A percentile compares a stretch with the other conserved stretches of the same genome.
Evolutionary conservation across 2,329 filamentous ascomycete species (phyloP).

Genomic region (Penicillium sp.): DNA sequence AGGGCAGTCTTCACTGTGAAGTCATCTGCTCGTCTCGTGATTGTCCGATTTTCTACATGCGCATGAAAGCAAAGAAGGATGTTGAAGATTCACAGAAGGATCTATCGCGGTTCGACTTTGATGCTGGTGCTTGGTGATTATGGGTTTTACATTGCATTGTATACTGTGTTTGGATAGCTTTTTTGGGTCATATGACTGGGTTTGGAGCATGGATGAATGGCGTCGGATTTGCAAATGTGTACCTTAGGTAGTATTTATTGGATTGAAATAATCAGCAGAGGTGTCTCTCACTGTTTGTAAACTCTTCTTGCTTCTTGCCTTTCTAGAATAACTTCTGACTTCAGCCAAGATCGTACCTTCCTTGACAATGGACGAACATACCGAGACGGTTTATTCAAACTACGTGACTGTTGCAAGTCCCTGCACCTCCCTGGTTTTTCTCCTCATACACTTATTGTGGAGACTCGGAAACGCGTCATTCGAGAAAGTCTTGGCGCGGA

Average conservation of each 20-base stretch:
- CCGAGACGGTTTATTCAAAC: neutral
- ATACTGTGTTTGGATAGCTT: neutral
- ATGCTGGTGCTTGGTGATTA: slow-evolving; percentile 64
- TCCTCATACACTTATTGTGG: neutral
- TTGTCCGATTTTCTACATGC: slow-evolving; percentile 99
- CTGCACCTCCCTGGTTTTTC: neutral
- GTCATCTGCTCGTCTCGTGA: slow-evolving; percentile 96
- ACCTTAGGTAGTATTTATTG: no score
- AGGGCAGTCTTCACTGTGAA: slow-evolving; percentile 96
- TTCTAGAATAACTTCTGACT: no score
- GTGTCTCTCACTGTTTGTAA: neutral
- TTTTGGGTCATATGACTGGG: neutral
- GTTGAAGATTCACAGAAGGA: slow-evolving; percentile 93
- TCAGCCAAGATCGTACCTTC: no score
- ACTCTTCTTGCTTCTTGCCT: neutral
- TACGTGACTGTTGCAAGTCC: neutral
- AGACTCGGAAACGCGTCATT: slow-evolving; percentile 6
- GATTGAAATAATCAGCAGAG: slow-evolving; percentile 3
- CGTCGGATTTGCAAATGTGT: slow-evolving; percentile 5
- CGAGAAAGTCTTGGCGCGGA: slow-evolving; percentile 23
- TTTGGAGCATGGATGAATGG: slow-evolving; percentile 8
- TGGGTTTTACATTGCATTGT: slow-evolving; percentile 15
- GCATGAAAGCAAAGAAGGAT: slow-evolving; percentile 99
- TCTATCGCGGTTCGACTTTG: slow-evolving; percentile 80
- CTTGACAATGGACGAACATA: neutral